Evolutionary conservation across 2,329 filamentous ascomycete genomes (phyloP), one percentile per base, ranked within the genome.

Genomic region (Colletotrichum brevisporum): DNA sequence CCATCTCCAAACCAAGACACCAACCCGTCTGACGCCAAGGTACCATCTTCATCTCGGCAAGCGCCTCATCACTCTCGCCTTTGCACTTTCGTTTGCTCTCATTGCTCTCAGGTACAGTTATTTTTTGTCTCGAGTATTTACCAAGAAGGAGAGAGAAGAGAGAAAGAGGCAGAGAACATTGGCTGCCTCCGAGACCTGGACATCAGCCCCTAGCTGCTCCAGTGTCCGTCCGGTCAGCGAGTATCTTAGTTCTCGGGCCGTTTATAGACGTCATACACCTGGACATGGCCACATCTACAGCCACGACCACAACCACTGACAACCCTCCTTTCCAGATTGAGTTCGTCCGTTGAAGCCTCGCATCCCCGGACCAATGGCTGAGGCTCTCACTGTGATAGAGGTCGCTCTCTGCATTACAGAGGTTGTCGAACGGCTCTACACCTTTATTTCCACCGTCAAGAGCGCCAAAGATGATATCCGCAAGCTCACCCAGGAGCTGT

Each of bases 381-480:
- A 74, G 56, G 71, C 60, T 5, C 43, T 74, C 26, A 68, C 66
- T 21, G 66, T 69, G 21, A n/a, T 74, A 50, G 71, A 75, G 59
- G 68, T 72, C 5, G 73, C 71, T 24, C 50, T 72, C 21, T 63
- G 50, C 57, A 67, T 74, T 24, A 67, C 73, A 9, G 63, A 69
- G 13, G 68, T 75, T 18, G 67, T 74, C 16, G 57, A 72, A 6
- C 51, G 70, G n/a, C 70, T 74, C 51, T 73, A 70, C 51, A 63
- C 48, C 27, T 75, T 70, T 51, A 59, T 72, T 27, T 60, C 55
- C 31, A 26, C 59, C 2, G 71, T 73, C n/a, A 74, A 70, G 43
- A 50, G 69, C n/a, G 73, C 73, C 60, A 74, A 73, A 31, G 69
- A 75, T 67, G 74, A 74, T 41, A 72, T 75, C 4, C 70, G 67